A percentile compares a stretch with the other conserved stretches of the same genome.
phyloP scores from a whole-genome alignment of 148 eudicot genomes.

The Chenopodium album region DNA sequence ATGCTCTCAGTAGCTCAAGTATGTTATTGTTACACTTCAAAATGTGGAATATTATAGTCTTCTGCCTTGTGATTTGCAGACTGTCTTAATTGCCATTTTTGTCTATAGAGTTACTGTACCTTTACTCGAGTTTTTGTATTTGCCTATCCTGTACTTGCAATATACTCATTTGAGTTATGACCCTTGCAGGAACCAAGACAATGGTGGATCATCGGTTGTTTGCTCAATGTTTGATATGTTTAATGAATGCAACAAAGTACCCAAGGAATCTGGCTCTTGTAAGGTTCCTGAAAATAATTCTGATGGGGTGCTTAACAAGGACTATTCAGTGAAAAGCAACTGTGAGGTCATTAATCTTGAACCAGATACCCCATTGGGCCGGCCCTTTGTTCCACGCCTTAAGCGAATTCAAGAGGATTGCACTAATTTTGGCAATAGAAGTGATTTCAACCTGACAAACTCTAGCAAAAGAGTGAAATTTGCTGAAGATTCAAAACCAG shows the following conservation, averaged over 20 bases:
- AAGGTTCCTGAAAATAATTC: conserved; percentile 25
- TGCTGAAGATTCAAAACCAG: conserved; percentile 32
- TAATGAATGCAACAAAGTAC: conserved; percentile 37
- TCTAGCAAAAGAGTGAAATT: conserved; percentile 60
- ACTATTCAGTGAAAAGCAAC: conserved; percentile 26
- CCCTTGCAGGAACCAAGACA: conserved; percentile 46
- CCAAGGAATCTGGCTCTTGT: conserved; percentile 22
- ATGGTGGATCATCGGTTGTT: conserved; percentile 25
- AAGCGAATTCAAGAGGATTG: conserved; percentile 77
- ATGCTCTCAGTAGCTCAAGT: neutral
- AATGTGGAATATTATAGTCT: neutral
- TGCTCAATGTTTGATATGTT: conserved; percentile 36
- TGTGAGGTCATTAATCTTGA: conserved; percentile 39
- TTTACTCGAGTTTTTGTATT: neutral
- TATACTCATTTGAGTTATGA: neutral
- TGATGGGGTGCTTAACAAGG: conserved; percentile 21
- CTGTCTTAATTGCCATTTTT: neutral
- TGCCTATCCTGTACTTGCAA: neutral
- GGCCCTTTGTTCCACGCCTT: conserved; percentile 70
- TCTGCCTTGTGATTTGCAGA: neutral
- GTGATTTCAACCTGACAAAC: conserved; percentile 30
- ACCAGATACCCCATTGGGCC: conserved; percentile 72
- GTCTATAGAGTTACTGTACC: neutral
- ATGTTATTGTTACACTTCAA: neutral
- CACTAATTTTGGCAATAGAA: conserved; percentile 33